A percentile compares a stretch with the other conserved stretches of the same genome.
Evolutionary conservation across 176 grass and related monocot genomes (phyloP).

Genomic region (Guadua angustifolia): DNA sequence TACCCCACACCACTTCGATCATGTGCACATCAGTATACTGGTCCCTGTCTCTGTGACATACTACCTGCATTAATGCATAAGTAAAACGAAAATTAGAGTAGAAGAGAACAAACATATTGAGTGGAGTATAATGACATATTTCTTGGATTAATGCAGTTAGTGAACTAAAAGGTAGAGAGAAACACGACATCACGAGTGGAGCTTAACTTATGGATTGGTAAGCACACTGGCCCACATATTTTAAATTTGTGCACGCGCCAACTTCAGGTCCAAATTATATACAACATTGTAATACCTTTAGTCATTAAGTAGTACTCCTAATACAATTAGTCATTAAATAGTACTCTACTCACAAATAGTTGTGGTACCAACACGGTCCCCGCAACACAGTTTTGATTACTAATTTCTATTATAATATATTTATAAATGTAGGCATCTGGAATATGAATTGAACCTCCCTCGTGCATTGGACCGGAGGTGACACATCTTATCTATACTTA

Average conservation of each 20-base stretch:
- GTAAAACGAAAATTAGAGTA: conserved; percentile 36
- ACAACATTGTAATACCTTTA: too few species aligned
- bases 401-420: too few species aligned
- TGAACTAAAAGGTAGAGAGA: background rate
- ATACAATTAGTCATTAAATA: too few species aligned
- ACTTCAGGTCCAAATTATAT: too few species aligned
- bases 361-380: too few species aligned
- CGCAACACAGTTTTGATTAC: too few species aligned
- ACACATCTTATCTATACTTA: too few species aligned
- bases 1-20: background rate
- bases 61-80: conserved; percentile 19
- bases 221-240: background rate
- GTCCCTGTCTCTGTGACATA: conserved; percentile 6
- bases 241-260: background rate
- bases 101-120: conserved; percentile 32
- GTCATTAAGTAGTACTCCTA: too few species aligned
- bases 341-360: too few species aligned
- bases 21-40: background rate
- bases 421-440: too few species aligned
- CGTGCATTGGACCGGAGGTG: too few species aligned
- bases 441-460: too few species aligned
- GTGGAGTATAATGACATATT: conserved; percentile 41
- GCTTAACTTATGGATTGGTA: background rate
- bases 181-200: background rate
- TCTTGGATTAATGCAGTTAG: background rate